Evolutionary conservation across 2,329 filamentous ascomycete genomes (phyloP).

Genomic region (Teratosphaeria pseudoeucalypti): DNA sequence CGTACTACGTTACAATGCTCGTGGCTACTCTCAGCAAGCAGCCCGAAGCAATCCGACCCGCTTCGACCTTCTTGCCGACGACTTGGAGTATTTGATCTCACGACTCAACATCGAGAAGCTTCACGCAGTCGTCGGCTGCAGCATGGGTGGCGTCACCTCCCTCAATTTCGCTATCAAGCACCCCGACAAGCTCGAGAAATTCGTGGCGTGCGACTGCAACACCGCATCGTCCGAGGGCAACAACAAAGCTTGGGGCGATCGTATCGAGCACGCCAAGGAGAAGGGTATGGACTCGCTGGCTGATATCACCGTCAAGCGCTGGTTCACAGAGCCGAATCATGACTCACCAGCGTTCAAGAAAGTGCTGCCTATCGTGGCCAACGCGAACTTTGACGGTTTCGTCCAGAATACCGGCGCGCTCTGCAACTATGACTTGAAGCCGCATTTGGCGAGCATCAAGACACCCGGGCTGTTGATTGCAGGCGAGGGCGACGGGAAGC

Average conservation of each 20-base stretch:
- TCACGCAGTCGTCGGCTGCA: conserved; percentile 62
- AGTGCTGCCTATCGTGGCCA: conserved; percentile 59
- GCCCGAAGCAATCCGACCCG: conserved; percentile 34
- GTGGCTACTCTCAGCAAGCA: conserved; percentile 49
- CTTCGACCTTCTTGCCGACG: conserved; percentile 56
- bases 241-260: conserved; percentile 68
- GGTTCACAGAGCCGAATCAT: conserved; percentile 58
- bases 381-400: conserved; percentile 62
- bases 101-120: conserved; percentile 59
- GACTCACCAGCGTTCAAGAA: conserved; percentile 45
- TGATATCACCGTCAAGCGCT: conserved; percentile 59
- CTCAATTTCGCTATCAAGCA: conserved; percentile 62
- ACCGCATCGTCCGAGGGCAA: conserved; percentile 61
- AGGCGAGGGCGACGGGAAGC: conserved; percentile 9
- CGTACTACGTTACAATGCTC: conserved; percentile 66
- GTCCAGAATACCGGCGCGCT: conserved; percentile 57
- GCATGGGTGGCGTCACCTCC: conserved; percentile 68
- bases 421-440: conserved; percentile 59
- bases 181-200: conserved; percentile 47
- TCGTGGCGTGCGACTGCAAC: conserved; percentile 73
- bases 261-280: conserved; percentile 49
- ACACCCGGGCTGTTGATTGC: conserved; percentile 55
- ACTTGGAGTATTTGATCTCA: conserved; percentile 56
- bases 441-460: conserved; percentile 42
- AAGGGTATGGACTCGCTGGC: conserved; percentile 45